Base-by-base conservation (phyloP, 2,329 filamentous ascomycete genomes). In the Tolypocladium cylindrosporum region DNA sequence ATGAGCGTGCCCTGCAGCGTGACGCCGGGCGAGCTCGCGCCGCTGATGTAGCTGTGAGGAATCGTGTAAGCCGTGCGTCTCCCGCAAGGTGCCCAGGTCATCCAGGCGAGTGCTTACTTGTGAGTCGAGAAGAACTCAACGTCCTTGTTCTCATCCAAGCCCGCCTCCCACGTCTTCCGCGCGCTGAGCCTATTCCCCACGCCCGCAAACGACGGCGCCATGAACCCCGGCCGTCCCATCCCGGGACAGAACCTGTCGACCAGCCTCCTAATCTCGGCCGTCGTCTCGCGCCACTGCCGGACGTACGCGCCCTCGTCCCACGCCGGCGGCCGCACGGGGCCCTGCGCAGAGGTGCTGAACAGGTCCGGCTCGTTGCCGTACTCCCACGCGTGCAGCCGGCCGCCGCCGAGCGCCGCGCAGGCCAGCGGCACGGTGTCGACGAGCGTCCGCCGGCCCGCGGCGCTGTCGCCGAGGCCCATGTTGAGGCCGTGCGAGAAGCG, bases 401-500 rank as follows among this genome's bases (percentile, higher is more conserved):
- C 31, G 7, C 76, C 77, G 2, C 73, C 71, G 0, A 87, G 69
- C 4, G 82, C 79, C 62, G 79, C 78, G 69, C 84, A 87, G 2
- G 77, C 83, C 45, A 84, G 68, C 0, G 80, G 75, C 0, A 82
- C 80, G 0, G 82, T 84, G 10, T 78, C 75, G 2, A 80, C 63
- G 1, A 86, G 73, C 0, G 78, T 80, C 40, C 78, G 69, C 70
- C 79, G 77, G 4, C 78, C 81, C 78, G 42, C 31, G 31, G 31
- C 31, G 31, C 8, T 9, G 31, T 7, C 31, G 31, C 31, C 31
- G 31, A 81, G 74, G 14, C 70, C 78, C 45, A 81, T 73, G 55
- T 87, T 86, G 74, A 87, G 85, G 54, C 84, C 85, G 64, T 87
- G 82, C 1, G 77, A 75, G 69, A 80, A 87, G 59, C 79, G 80